Evolutionary conservation across 1,139 yeast genomes (phyloP), one percentile per base, ranked within the genome.

Genomic region (Debaryomyces coudertii): DNA sequence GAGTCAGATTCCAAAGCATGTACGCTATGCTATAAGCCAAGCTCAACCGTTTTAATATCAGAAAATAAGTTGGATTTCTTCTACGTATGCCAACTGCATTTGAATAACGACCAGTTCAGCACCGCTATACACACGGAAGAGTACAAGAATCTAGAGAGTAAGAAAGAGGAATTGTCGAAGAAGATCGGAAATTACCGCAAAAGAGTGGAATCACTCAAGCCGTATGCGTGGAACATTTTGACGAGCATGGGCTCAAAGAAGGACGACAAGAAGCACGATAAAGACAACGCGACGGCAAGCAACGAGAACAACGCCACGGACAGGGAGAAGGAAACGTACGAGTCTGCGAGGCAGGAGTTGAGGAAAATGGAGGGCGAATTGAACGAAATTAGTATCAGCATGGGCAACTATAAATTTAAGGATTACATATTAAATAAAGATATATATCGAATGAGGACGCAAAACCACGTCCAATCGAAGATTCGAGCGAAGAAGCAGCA

Each of bases 71-170:
- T 72, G 3, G 93, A 87, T 60, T 86, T 83, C 71, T 84, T 88
- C 60, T 87, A 85, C 59, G 72, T 80, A 1, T 88, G 95, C 60
- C 78, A 75, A 22, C 55, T 71, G n/a, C 95, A 87, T 63, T 63
- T 87, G 40, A 64, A 62, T 14, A 95, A 87, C 56, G 63, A 73
- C 1, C 71, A 76, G n/a, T 87, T 87, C 63, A 90, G 87, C 2
- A 62, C 65, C 2, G 82, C 87, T 0, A 56, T 76, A 2, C 67
- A 71, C 31, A 76, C 76, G 8, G 68, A 73, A 1, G 82, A 72
- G 7, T 84, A 81, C 51, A 58, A 66, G 5, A 70, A 66, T 3
- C 73, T 83, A 5, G 58, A 71, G 23, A 58, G 57, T n/a, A 62
- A 69, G 47, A 68, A 76, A 45, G 64, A 64, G 16, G 65, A 60